Conservation (phyloP, 1,284 basidiomycete species). For the Uromyces viciae-fabae region DNA sequence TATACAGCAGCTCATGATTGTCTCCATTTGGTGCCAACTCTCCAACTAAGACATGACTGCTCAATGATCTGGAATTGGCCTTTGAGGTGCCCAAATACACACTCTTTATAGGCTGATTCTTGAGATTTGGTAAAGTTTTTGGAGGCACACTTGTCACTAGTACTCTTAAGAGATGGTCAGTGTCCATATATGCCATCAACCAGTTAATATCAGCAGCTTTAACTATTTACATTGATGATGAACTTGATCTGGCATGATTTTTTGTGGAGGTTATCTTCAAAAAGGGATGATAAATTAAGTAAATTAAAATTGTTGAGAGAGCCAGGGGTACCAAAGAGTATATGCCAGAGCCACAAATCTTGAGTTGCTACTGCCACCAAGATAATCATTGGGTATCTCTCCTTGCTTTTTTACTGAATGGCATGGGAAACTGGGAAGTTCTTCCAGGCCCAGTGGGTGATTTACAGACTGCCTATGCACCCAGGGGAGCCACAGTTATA, state of each 20-base stretch:
- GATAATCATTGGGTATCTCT: neutral
- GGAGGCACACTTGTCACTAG: neutral
- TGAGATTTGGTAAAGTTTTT: neutral
- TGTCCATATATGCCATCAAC: neutral
- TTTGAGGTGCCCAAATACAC: neutral
- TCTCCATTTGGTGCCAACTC: too few species aligned
- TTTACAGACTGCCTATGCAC: neutral
- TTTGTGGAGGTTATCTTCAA: neutral
- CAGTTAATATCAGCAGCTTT: neutral
- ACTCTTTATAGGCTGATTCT: neutral
- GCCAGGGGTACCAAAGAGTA: slow-evolving; percentile 7
- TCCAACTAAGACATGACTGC: neutral
- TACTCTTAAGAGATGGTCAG: neutral
- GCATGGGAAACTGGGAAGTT: neutral
- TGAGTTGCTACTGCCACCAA: neutral
- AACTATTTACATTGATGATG: neutral
- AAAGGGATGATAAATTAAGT: neutral
- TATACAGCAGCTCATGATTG: too few species aligned
- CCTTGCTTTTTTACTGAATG: neutral
- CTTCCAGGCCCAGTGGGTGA: neutral
- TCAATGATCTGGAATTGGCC: neutral
- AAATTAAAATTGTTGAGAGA: slow-evolving; percentile 16
- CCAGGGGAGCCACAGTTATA: neutral
- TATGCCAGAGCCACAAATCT: neutral
- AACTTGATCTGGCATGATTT: neutral